Base-by-base conservation (phyloP, 2,329 filamentous ascomycete genomes). In the Xylaria sp. region DNA sequence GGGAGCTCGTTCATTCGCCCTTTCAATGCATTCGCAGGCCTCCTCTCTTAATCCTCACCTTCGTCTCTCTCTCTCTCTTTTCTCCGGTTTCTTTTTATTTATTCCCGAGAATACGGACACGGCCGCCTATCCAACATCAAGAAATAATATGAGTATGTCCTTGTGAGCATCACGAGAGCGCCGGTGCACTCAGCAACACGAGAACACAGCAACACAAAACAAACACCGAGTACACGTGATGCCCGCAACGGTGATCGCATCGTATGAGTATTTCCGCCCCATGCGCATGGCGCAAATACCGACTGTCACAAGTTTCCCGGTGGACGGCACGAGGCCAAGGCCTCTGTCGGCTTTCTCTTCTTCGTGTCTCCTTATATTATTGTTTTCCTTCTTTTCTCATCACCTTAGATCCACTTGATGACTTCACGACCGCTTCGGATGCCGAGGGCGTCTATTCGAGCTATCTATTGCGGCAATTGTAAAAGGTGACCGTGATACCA, bases 161-260 rank as follows among this genome's bases (percentile, higher is more conserved):
- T 60, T 20, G 15, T 44, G n/a, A 8, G 48, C 52, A n/a, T 48
- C 66, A 54, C 28, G 3, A 52, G 15, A 41, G 55, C 48, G 9
- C 48, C 37, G 44, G 52, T 28, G 18, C 12, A 34, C 46, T 23
- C 50, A 61, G 8, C 20, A 20, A 31, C 28, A 28, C 6, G 28
- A 20, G 28, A 31, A 31, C 51, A 20, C 3, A 6, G 18, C 15
- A 37, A 3, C 15, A 55, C 6, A 23, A 52, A 23, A n/a, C 66
- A 68, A 58, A 58, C 59, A 46, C 65, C 62, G 61, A 25, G 31
- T n/a, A 39, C 34, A 25, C 62, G 52, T 41, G 51, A 39, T 51
- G 18, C 31, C 39, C 10, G 55, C 39, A 50, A n/a, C 20, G 39
- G 31, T 23, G 20, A 13, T 25, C 10, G 25, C 4, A 69, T 62